These are phyloP conservation scores for Alternaria angustiovoidea DNA, from an alignment of 2,329 filamentous ascomycete species.

Conservation along the genomic window DNA sequence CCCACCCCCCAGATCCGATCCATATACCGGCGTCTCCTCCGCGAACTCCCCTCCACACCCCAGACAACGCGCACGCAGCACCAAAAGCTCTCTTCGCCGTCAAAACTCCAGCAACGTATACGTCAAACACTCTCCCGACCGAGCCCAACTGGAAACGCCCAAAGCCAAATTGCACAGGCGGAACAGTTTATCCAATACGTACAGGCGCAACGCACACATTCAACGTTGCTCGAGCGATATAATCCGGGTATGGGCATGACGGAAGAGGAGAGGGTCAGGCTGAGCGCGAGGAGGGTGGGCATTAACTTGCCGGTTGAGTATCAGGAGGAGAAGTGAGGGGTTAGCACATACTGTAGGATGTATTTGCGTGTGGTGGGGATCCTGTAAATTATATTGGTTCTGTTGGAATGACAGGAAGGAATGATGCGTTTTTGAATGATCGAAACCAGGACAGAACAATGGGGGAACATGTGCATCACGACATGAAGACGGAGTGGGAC, in stretches of 20 bases:
- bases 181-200: slow-evolving; percentile 83
- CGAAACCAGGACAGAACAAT: neutral
- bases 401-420: neutral
- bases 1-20: slow-evolving; percentile 67
- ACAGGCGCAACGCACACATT: slow-evolving; percentile 84
- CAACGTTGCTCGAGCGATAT: slow-evolving; percentile 84
- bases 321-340: slow-evolving; percentile 19
- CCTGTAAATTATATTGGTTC: neutral
- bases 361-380: neutral
- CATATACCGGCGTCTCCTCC: slow-evolving; percentile 86
- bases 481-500: neutral
- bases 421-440: neutral
- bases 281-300: slow-evolving; percentile 87
- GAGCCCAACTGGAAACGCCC: neutral
- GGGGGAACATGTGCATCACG: neutral
- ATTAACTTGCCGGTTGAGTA: slow-evolving; percentile 83
- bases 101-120: slow-evolving; percentile 74
- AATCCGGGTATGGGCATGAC: slow-evolving; percentile 92
- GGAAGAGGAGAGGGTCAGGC: slow-evolving; percentile 79
- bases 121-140: slow-evolving; percentile 65
- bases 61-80: slow-evolving; percentile 45
- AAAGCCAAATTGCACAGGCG: slow-evolving; percentile 60
- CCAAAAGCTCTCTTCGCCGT: slow-evolving; percentile 62
- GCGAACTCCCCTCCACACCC: slow-evolving; percentile 81
- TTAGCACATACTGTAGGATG: neutral